These are phyloP conservation scores for Globisporangium heterothallicum DNA, from an alignment of 352 stramenopile genomes.

Conservation along the genomic window DNA sequence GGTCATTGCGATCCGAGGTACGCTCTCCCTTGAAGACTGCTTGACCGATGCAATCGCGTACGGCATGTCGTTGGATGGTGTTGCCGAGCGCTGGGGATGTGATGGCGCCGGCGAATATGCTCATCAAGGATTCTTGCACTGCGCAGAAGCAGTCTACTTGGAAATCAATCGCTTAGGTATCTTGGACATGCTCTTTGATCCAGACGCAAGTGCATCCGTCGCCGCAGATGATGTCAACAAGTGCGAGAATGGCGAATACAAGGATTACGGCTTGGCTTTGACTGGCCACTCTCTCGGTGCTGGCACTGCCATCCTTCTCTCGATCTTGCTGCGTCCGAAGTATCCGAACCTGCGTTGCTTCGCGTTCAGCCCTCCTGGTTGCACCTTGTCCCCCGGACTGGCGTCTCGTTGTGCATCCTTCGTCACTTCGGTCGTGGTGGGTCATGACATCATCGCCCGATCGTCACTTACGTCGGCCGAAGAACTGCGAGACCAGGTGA, in stretches of 20 bases:
- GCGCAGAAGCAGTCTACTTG: constrained; percentile 64
- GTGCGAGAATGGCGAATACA: constrained; percentile 55
- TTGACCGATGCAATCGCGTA: constrained; percentile 85
- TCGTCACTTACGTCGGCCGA: constrained; percentile 74
- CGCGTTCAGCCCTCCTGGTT: constrained; percentile 74
- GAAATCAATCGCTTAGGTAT: constrained; percentile 68
- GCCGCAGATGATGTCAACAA: constrained; percentile 49
- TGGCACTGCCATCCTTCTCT: constrained; percentile 63
- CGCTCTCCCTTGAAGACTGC: constrained; percentile 83
- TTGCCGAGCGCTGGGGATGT: constrained; percentile 60
- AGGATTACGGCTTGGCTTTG: constrained; percentile 65
- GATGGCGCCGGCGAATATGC: constrained; percentile 68
- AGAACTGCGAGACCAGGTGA: constrained; percentile 70
- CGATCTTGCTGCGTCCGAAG: constrained; percentile 71
- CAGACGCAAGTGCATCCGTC: constrained; percentile 38
- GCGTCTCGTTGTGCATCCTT: constrained; percentile 55
- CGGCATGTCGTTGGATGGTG: constrained; percentile 63
- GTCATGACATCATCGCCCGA: constrained; percentile 80
- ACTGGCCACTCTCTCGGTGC: constrained; percentile 83
- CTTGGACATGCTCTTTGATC: constrained; percentile 84
- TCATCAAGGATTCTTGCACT: constrained; percentile 80
- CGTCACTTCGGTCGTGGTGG: constrained; percentile 74
- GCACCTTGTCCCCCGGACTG: constrained; percentile 67
- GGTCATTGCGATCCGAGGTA: constrained; percentile 78
- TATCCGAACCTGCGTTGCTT: constrained; percentile 79